Evolutionary conservation across 192 early-diverging fungal species (phyloP).

Genomic region (Podila verticillata): DNA sequence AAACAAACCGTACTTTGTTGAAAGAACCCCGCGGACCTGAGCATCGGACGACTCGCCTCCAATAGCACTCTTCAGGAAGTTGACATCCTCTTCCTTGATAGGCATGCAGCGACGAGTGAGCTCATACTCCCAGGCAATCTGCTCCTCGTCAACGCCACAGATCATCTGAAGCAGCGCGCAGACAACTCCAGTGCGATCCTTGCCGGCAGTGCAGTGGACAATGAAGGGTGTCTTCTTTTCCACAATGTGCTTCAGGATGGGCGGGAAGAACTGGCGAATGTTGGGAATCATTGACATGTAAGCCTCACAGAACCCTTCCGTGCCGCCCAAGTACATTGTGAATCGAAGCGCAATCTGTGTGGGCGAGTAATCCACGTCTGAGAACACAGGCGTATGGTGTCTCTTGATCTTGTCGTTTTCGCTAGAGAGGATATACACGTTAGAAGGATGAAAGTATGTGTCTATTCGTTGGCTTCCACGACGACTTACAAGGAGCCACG

Average conservation of each 20-base stretch:
- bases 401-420: conserved; percentile 49
- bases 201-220: conserved; percentile 78
- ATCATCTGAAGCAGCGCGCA: conserved; percentile 66
- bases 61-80: conserved; percentile 36
- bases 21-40: conserved; percentile 38
- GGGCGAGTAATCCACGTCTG: conserved; percentile 65
- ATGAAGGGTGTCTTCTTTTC: conserved; percentile 60
- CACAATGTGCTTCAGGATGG: conserved; percentile 59
- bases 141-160: conserved; percentile 72
- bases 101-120: conserved; percentile 54
- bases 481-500: conserved; percentile 50
- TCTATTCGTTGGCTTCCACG: background rate
- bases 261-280: conserved; percentile 47
- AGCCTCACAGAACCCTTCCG: conserved; percentile 60
- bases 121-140: conserved; percentile 73
- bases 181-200: conserved; percentile 74
- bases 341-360: conserved; percentile 62
- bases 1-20: conserved; percentile 24
- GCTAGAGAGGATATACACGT: conserved; percentile 19
- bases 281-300: conserved; percentile 61
- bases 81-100: conserved; percentile 48
- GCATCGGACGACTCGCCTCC: conserved; percentile 24
- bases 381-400: conserved; percentile 60
- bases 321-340: conserved; percentile 64
- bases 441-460: background rate